phyloP scores from a whole-genome alignment of 2,329 filamentous ascomycete genomes.

The Pyricularia pennisetigena region DNA sequence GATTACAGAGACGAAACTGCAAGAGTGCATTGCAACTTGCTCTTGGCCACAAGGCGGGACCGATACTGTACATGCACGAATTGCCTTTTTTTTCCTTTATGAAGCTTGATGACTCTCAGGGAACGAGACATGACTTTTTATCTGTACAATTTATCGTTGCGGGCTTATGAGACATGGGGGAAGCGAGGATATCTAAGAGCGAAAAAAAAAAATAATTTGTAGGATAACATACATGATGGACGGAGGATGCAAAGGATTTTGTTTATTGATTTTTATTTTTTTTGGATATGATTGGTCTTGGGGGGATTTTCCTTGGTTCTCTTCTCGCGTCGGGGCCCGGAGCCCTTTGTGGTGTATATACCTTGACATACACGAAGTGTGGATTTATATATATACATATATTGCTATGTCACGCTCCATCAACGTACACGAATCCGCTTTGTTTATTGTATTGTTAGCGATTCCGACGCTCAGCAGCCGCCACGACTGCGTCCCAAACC shows the following conservation, averaged over 20 bases:
- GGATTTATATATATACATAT: not conserved
- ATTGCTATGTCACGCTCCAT: not conserved
- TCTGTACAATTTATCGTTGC: not conserved
- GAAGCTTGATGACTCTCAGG: not conserved
- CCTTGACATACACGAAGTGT: not conserved
- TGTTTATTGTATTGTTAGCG: not conserved
- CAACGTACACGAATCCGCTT: not conserved
- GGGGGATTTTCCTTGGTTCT: not conserved
- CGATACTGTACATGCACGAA: not conserved
- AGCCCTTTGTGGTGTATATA: not conserved
- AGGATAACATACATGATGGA: not conserved
- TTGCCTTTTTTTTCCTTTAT: not conserved
- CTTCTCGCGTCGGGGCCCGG: not conserved
- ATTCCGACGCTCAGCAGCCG: not conserved
- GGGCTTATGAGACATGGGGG: not conserved
- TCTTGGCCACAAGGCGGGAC: not conserved
- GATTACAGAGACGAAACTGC: not conserved
- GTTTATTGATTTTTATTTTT: no score
- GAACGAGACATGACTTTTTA: not conserved
- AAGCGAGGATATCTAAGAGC: not conserved
- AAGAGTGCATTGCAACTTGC: not conserved
- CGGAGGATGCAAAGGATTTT: not conserved
- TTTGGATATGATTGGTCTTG: not conserved
- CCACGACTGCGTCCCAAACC: slow-evolving; percentile 24
- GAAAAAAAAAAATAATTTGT: not conserved